Evolutionary conservation across 2,329 filamentous ascomycete species (phyloP).

Genomic region (Spiromastix sp.): DNA sequence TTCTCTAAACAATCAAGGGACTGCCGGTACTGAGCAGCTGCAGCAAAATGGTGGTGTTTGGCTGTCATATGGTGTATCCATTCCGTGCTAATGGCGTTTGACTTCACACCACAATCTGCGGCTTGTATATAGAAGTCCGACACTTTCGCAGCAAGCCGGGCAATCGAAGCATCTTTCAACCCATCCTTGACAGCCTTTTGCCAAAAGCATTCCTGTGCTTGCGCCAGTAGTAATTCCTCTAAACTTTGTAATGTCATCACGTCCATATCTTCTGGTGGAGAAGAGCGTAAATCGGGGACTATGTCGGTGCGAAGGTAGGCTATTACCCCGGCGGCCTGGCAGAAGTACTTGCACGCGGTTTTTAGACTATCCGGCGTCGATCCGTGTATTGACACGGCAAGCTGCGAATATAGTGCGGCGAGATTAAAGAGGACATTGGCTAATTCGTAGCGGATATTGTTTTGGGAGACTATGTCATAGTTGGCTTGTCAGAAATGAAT

Average conservation of each 20-base stretch:
- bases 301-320: slow-evolving; percentile 65
- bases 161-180: slow-evolving; percentile 84
- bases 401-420: slow-evolving; percentile 83
- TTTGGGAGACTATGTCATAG: slow-evolving; percentile 41
- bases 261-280: slow-evolving; percentile 94
- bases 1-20: slow-evolving; percentile 89
- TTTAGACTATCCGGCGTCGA: slow-evolving; percentile 74
- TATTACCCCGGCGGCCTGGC: slow-evolving; percentile 74
- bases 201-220: slow-evolving; percentile 97
- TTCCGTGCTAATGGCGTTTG: slow-evolving; percentile 77
- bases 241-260: slow-evolving; percentile 73
- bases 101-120: slow-evolving; percentile 77
- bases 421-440: slow-evolving; percentile 92
- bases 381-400: slow-evolving; percentile 71
- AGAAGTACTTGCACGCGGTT: slow-evolving; percentile 80
- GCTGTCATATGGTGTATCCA: slow-evolving; percentile 98
- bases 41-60: slow-evolving; percentile 95
- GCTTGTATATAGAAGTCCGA: slow-evolving; percentile 83
- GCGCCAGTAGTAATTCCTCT: slow-evolving; percentile 73
- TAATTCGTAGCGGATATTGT: slow-evolving; percentile 69
- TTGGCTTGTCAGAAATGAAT: not conserved
- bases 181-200: slow-evolving; percentile 91
- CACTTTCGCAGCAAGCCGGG: slow-evolving; percentile 80
- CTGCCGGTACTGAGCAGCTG: slow-evolving; percentile 84
- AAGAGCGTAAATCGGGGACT: slow-evolving; percentile 70